Evolutionary conservation across 345 rosid genomes (phyloP), one percentile per base, ranked within the genome.

Genomic region (Gossypium anomalum): DNA sequence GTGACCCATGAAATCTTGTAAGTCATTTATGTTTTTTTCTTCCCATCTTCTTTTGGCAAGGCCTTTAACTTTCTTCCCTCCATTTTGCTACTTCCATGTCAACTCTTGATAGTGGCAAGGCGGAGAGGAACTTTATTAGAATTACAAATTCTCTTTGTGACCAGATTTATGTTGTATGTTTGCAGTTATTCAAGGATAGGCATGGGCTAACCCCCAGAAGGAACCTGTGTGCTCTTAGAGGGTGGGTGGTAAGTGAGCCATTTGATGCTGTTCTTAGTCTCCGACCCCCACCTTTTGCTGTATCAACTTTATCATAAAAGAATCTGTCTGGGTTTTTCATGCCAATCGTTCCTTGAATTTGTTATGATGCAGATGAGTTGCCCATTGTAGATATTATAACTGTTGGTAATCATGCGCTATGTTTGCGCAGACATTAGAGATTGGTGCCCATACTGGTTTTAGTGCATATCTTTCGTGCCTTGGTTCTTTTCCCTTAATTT

Each of bases 181-280:
- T 76, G 44, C 88, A 84, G 90, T 67, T 84, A 71, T 56, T 57
- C 62, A 27, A 76, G 79, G 83, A 62, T 71, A 69, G 82, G 66
- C 77, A 76, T 52, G 70, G 76, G 83, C 80, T 75, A 80, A 83
- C 79, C 79, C 73, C 73, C 70, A 73, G 83, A 69, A 82, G 69
- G 79, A 78, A 83, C 84, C 75, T 71, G 75, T 66, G 22, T 74
- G 82, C 75, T 74, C 63, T 13, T 71, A 47, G 66, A 74, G 84
- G 82, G 73, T 76, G 83, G 86, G 89, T 82, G 91, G 91, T 84
- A 80, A 76, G 87, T 78, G 85, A 83, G 80, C 82, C 77, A 81
- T 78, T 82, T 71, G 78, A 76, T 83, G 76, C 76, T 68, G 73
- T 82, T 72, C 85, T 72, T 72, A 78, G 83, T 80, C 81, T 85